Evolutionary conservation across 768 basidiomycete genomes (phyloP).

Genomic region (Glaciozyma martinii): DNA sequence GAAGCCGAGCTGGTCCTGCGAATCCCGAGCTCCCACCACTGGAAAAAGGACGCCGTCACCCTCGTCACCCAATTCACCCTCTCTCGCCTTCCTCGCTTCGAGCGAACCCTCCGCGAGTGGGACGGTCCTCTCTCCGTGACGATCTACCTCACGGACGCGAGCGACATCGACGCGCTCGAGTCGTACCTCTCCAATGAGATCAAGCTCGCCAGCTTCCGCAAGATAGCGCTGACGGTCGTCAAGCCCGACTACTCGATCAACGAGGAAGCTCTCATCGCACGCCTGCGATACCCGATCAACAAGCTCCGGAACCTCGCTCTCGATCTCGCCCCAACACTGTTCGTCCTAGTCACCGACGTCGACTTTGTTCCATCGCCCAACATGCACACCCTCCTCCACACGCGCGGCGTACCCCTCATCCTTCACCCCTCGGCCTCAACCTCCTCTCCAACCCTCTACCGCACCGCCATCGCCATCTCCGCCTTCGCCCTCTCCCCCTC

Average conservation of each 20-base stretch:
- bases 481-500: slow-evolving; percentile 1
- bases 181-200: background rate
- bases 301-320: slow-evolving; percentile 16
- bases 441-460: slow-evolving; percentile 6
- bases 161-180: background rate
- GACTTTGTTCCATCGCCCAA: slow-evolving; percentile 17
- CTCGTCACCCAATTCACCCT: slow-evolving; percentile 18
- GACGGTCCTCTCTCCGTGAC: slow-evolving; percentile 7
- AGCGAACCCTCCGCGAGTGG: slow-evolving; percentile 8
- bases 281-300: slow-evolving; percentile 21
- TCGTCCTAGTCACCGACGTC: slow-evolving; percentile 13
- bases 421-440: background rate
- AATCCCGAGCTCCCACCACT: background rate
- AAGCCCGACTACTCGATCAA: slow-evolving; percentile 9
- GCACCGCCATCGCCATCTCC: slow-evolving; percentile 8
- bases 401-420: slow-evolving; percentile 6
- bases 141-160: slow-evolving; percentile 14
- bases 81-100: slow-evolving; percentile 13
- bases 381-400: slow-evolving; percentile 6
- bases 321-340: background rate
- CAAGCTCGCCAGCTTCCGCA: background rate
- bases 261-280: slow-evolving; percentile 2
- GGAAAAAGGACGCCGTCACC: background rate
- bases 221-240: slow-evolving; percentile 8
- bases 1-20: background rate